A percentile compares a stretch with the other conserved stretches of the same genome.
Evolutionary conservation across 768 basidiomycete species (phyloP).

Genomic region (Hygrophoropsis aurantiaca): DNA sequence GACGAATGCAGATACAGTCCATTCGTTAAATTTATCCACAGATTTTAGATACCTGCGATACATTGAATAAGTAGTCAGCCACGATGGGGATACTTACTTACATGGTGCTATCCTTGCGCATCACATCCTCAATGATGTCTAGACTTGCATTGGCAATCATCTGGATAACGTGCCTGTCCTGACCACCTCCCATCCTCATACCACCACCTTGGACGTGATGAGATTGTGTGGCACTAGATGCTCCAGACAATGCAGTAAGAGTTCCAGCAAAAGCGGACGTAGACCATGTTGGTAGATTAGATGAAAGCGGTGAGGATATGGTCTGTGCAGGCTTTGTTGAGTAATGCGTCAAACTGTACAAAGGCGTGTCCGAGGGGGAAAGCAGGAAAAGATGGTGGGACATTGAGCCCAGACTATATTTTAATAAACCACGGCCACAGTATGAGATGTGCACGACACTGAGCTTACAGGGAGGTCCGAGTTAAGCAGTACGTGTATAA

Average conservation of each 20-base stretch:
- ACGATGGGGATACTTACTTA: slow-evolving; percentile 37
- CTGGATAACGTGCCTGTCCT: slow-evolving; percentile 93
- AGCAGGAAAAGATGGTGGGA: slow-evolving; percentile 85
- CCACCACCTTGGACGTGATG: slow-evolving; percentile 59
- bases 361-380: slow-evolving; percentile 83
- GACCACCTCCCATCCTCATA: slow-evolving; percentile 73
- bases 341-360: slow-evolving; percentile 81
- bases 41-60: slow-evolving; percentile 84
- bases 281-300: slow-evolving; percentile 87
- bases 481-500: too few species aligned
- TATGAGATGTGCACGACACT: neutral
- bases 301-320: slow-evolving; percentile 66
- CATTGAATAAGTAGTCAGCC: slow-evolving; percentile 14
- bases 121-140: slow-evolving; percentile 92
- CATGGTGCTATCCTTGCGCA: slow-evolving; percentile 80
- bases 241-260: slow-evolving; percentile 82
- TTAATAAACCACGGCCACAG: neutral
- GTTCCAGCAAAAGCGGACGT: slow-evolving; percentile 91
- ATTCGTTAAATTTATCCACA: slow-evolving; percentile 98
- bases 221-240: slow-evolving; percentile 69
- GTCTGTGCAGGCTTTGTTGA: slow-evolving; percentile 70
- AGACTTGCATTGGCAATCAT: slow-evolving; percentile 98
- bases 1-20: slow-evolving; percentile 95
- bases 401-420: too few species aligned
- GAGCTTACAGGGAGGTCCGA: neutral